Evolutionary conservation across 2,329 filamentous ascomycete genomes (phyloP), one percentile per base, ranked within the genome.

Genomic region (Cladorrhinum sp.): DNA sequence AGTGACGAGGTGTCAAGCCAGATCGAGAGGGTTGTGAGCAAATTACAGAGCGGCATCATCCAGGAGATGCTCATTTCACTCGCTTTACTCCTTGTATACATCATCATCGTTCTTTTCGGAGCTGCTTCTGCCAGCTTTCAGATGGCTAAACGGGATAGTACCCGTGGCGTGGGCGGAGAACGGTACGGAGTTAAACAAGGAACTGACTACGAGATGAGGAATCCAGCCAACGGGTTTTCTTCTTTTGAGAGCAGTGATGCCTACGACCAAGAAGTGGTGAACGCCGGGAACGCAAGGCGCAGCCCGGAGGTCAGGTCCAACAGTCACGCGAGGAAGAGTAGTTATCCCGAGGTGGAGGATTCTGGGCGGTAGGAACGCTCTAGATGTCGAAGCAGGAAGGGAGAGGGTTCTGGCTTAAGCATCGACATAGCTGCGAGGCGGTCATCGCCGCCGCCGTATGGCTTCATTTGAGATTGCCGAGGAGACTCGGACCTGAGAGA

Each of bases 1-100:
- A 87, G 86, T 42, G 91, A 97, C 75, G 89, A 93, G 70, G 90
- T 98, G 68, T 90, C 88, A 16, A 86, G 82, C 62, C 90, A 92
- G 21, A 84, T 98, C 48, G 73, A 83, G 60, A 83, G 86, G 65
- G 88, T 97, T 61, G 84, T 87, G 26, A 76, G 82, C 62, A 86
- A 85, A 71, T 79, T 98, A 21, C 78, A 84, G 69, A 82, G 83
- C 59, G 85, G 81, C 65, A 86, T 99, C 64, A 79, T 86, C 54
- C 85, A 86, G 63, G 91, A 97, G 75, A 87, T 90, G 1, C 83
- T 96, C 65, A 92, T 98, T 67, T 90, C 93, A 2, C 81, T 83
- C 0, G 85, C 82, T 55, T 77, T 99, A 3, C 75, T 97, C 12
- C 77, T 91, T 2, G 76, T 96, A 26, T 99, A 92, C 81, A 70